Evolutionary conservation across 495 filamentous ascomycete species (phyloP).

Genomic region (Cenococcum geophilum): DNA sequence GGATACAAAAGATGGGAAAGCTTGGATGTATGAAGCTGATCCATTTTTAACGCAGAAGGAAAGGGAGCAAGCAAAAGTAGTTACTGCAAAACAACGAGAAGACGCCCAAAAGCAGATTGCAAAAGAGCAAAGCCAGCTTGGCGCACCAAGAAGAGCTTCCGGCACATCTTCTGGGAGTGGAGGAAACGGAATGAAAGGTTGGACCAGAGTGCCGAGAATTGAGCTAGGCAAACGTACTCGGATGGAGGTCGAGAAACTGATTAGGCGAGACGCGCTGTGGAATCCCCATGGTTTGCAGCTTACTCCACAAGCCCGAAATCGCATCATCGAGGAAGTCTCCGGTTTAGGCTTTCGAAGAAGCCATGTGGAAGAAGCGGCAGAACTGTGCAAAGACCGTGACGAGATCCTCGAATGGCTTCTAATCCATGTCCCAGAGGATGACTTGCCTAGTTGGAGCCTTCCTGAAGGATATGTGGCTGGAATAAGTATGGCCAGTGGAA

Average conservation of each 20-base stretch:
- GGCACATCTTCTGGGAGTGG: background rate
- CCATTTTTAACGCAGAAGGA: slow-evolving; percentile 77
- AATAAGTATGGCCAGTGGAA: slow-evolving; percentile 70
- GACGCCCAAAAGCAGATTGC: slow-evolving; percentile 35
- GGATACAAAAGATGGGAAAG: slow-evolving; percentile 67
- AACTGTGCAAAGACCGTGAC: slow-evolving; percentile 84
- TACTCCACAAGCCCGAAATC: slow-evolving; percentile 47
- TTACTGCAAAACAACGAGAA: slow-evolving; percentile 60
- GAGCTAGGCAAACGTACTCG: slow-evolving; percentile 81
- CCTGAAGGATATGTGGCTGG: slow-evolving; percentile 87
- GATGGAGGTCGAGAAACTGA: slow-evolving; percentile 66
- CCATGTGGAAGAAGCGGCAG: slow-evolving; percentile 82
- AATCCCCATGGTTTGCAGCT: slow-evolving; percentile 70
- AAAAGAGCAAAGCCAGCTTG: slow-evolving; percentile 16
- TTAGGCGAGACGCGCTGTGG: slow-evolving; percentile 75
- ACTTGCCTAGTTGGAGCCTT: slow-evolving; percentile 80
- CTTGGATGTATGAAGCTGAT: slow-evolving; percentile 94
- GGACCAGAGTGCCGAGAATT: slow-evolving; percentile 79
- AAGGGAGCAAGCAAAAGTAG: slow-evolving; percentile 64
- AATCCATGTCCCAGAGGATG: slow-evolving; percentile 94
- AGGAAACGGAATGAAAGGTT: slow-evolving; percentile 54
- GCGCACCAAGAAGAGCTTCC: slow-evolving; percentile 2
- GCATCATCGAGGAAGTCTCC: slow-evolving; percentile 66
- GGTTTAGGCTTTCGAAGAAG: slow-evolving; percentile 75
- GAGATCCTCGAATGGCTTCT: slow-evolving; percentile 90